Conservation (phyloP, 768 basidiomycete species). For the Suillus paluster region DNA sequence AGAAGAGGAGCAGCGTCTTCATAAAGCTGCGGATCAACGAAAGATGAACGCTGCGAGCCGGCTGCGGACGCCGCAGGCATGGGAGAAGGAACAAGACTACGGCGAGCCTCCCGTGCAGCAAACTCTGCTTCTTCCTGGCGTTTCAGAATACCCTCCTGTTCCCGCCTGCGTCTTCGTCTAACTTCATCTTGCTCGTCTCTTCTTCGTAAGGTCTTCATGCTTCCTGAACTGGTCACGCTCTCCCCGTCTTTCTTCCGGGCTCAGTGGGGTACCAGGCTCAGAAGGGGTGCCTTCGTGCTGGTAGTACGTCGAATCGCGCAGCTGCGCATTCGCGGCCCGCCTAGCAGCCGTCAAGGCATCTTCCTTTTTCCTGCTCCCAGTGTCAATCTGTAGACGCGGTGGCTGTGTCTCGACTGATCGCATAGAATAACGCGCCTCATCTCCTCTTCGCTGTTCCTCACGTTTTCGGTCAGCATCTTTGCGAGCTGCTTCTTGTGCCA, state of each 20-base stretch:
- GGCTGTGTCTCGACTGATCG: conserved; percentile 17
- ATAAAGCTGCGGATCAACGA: conserved; percentile 33
- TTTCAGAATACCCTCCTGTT: conserved; percentile 59
- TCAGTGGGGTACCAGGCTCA: conserved; percentile 31
- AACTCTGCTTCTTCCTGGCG: conserved; percentile 66
- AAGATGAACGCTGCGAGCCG: conserved; percentile 40
- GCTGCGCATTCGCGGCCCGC: conserved; percentile 27
- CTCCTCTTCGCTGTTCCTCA: conserved; percentile 42
- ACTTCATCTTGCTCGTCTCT: conserved; percentile 52
- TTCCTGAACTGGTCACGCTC: conserved; percentile 36
- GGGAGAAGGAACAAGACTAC: conserved; percentile 34
- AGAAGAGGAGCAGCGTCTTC: conserved; percentile 39
- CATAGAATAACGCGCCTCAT: conserved; percentile 38
- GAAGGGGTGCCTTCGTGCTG: conserved; percentile 23
- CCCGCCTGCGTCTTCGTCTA: conserved; percentile 48
- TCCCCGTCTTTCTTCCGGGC: conserved; percentile 32
- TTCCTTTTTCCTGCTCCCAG: conserved; percentile 36
- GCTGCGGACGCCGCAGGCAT: conserved; percentile 34
- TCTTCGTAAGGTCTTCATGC: conserved; percentile 49
- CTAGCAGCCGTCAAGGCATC: conserved; percentile 30
- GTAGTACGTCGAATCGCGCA: conserved; percentile 25
- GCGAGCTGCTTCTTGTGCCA: conserved; percentile 36
- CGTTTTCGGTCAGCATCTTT: conserved; percentile 35
- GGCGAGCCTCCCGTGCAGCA: conserved; percentile 49
- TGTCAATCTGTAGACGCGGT: conserved; percentile 33